Percentiles rank a stretch among this genome's conserved stretches.
Conservation (phyloP, 2,329 filamentous ascomycete species). For the Paramyrothecium sp. region DNA sequence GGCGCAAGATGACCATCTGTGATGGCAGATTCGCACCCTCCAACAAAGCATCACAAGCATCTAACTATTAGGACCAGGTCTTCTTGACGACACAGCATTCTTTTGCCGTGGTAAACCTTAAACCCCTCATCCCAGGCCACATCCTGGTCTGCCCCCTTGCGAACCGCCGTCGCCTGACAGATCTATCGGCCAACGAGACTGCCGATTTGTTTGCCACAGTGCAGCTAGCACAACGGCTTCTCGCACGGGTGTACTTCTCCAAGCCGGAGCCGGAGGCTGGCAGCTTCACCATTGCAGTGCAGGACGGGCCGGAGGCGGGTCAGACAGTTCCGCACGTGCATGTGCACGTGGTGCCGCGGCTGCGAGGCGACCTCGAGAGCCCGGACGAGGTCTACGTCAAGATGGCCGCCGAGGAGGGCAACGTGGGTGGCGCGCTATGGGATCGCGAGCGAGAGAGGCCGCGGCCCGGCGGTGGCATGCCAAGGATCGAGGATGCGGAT, state of each 20-base stretch:
- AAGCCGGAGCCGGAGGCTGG: slow-evolving; percentile 55
- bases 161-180: slow-evolving; percentile 68
- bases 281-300: slow-evolving; percentile 90
- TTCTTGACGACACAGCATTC: slow-evolving; percentile 79
- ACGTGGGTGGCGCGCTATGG: slow-evolving; percentile 71
- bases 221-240: slow-evolving; percentile 75
- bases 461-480: slow-evolving; percentile 56
- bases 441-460: slow-evolving; percentile 46
- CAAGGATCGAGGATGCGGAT: slow-evolving; percentile 68
- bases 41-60: too few relatives aligned
- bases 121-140: slow-evolving; percentile 89
- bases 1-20: neutral
- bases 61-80: slow-evolving; percentile 54
- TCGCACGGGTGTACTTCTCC: slow-evolving; percentile 57
- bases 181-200: slow-evolving; percentile 70
- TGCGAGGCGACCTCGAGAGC: slow-evolving; percentile 49
- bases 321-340: slow-evolving; percentile 95
- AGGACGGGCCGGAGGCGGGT: slow-evolving; percentile 85
- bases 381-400: slow-evolving; percentile 76
- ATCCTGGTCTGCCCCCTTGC: slow-evolving; percentile 81
- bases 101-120: slow-evolving; percentile 92
- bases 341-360: slow-evolving; percentile 83
- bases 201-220: slow-evolving; percentile 84
- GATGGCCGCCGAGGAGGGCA: slow-evolving; percentile 82
- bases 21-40: neutral